Evolutionary conservation across 2,329 filamentous ascomycete genomes (phyloP), one percentile per base, ranked within the genome.

Genomic region (Pseudogymnoascus sp.): DNA sequence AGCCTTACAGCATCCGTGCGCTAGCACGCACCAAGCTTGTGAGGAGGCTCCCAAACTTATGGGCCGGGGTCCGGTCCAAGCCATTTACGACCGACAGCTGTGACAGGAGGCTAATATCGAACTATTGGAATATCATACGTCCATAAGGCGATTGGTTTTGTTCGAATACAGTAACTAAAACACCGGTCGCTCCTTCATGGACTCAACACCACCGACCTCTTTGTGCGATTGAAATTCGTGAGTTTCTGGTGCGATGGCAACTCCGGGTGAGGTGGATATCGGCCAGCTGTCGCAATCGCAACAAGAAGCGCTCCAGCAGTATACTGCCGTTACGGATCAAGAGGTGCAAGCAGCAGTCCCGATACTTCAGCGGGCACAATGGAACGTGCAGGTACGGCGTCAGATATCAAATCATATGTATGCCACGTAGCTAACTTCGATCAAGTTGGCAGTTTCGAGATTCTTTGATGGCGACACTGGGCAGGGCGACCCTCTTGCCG

Each of bases 371-470:
- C 82, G 92, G 65, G 96, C 92, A 62, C 88, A 97, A 79, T 99
- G 94, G 94, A 99, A 97, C 72, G 89, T 96, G 0, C 89, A 93
- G 79, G 90, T 92, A 74, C 37, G 75, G 64, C 13, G 18, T 10
- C 25, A 18, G 6, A 42, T 33, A 33, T n/a, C 59, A 48, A 9
- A 42, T 25, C 13, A 27, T 27, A 21, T 21, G 60, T 40, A 61
- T 65, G 45, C 67, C 58, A 52, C 61, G 21, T 55, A 15, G 62
- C 67, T 69, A 63, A 73, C 62, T 45, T 60, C 60, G 61, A 40
- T 27, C 33, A 72, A 97, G 87, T 96, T 97, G 69, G 93, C 94
- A 63, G 93, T 99, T 66, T 86, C 94, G 67, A 95, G 95, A 72
- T 97, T 97, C 83, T 99, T 97, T 73, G 94, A 99, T 71, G 94